Evolutionary conservation across 2,329 filamentous ascomycete genomes (phyloP).

Genomic region (Botryotinia convoluta): DNA sequence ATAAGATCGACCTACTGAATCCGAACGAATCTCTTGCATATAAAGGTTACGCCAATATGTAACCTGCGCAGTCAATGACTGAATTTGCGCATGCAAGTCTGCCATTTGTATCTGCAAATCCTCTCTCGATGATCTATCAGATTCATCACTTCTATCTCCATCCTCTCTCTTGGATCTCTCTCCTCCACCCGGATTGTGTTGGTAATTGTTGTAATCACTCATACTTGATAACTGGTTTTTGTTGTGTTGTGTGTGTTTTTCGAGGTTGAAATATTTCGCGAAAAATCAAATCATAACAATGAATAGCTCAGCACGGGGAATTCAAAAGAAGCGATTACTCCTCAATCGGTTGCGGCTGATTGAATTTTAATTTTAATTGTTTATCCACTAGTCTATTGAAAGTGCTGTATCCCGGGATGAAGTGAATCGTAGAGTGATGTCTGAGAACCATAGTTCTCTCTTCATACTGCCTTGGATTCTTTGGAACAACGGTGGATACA

Average conservation of each 20-base stretch:
- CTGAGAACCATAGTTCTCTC: not conserved
- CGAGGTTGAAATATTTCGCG: fast-evolving
- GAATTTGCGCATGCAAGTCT: not conserved
- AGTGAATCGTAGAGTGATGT: not conserved
- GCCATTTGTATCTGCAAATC: not conserved
- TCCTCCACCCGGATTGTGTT: not conserved
- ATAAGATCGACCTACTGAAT: not conserved
- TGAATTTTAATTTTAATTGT: not conserved
- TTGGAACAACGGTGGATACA: not conserved
- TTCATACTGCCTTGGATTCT: too few species aligned
- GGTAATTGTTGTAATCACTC: not conserved
- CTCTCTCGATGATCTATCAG: not conserved
- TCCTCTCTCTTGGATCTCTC: not conserved
- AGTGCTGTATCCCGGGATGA: not conserved
- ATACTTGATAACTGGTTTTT: not conserved
- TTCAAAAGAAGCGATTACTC: not conserved
- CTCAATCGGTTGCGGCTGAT: not conserved
- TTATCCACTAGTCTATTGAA: not conserved
- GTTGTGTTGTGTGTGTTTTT: not conserved
- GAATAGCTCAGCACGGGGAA: not conserved
- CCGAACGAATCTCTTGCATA: not conserved
- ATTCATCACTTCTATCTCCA: not conserved
- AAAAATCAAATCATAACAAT: not conserved
- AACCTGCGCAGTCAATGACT: not conserved
- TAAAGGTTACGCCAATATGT: not conserved